phyloP scores from a whole-genome alignment of 2,329 filamentous ascomycete species.

The Blastomyces gilchristii region DNA sequence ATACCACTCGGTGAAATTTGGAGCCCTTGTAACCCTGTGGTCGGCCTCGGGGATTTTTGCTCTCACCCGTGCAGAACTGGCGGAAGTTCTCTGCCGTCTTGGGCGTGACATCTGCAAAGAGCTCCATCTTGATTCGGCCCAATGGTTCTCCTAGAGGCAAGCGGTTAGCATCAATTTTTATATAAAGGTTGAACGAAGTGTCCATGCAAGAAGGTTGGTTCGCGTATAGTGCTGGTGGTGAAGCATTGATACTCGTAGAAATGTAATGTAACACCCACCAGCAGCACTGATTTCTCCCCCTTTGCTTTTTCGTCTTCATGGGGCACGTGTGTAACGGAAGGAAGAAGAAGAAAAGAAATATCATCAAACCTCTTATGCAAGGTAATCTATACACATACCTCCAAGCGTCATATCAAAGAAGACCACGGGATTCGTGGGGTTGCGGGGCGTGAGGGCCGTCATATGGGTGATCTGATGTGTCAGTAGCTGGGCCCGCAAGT shows the following conservation, averaged over 20 bases:
- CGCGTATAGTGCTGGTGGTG: neutral
- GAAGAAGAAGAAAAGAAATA: neutral
- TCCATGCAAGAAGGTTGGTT: too few species aligned
- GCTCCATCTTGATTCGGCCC: constrained; percentile 79
- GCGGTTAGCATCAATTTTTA: neutral
- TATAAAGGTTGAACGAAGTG: neutral
- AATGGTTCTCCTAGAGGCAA: constrained; percentile 60
- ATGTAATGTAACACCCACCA: neutral
- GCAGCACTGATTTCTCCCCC: neutral
- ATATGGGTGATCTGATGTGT: neutral
- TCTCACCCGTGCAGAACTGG: constrained; percentile 92
- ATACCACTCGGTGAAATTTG: constrained; percentile 85
- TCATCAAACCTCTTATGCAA: neutral
- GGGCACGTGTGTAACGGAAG: neutral
- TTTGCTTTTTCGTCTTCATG: neutral
- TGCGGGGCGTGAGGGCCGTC: constrained; percentile 6
- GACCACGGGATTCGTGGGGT: constrained; percentile 34
- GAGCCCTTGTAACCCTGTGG: constrained; percentile 90
- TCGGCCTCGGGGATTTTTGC: constrained; percentile 62
- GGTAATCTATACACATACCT: constrained; percentile 27
- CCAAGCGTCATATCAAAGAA: constrained; percentile 41
- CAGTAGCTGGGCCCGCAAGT: too few species aligned
- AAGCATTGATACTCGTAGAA: neutral
- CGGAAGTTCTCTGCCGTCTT: constrained; percentile 94
- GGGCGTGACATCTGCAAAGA: constrained; percentile 75